Base-by-base conservation (phyloP, 331 rosid species). In the Arachis monticola region DNA sequence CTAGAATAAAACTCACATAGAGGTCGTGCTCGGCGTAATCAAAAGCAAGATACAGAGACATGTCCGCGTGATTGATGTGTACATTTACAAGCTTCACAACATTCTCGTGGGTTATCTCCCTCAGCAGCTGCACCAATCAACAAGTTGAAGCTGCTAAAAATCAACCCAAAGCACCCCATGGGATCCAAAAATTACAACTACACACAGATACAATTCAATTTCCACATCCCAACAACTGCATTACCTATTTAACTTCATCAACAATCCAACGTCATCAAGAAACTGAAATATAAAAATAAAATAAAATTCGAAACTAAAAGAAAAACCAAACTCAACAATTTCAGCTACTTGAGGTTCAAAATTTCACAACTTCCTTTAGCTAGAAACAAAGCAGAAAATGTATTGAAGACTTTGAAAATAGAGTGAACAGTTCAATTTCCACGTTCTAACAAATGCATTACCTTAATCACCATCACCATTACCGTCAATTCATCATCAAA, bases 21-120 rank as follows among this genome's bases (percentile, higher is more conserved):
- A 94, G 99, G 72, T 94, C 99, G 55, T 94, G 99, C 69, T 94
- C 97, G 0, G 99, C 97, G 45, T 92, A 94, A 84, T 94, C 99
- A 57, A 94, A 94, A n/a, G 99, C 99, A 41, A 94, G 90, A 75
- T 94, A 94, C 70, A 92, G 91, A 60, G 99, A 94, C 99, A 94
- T 94, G 79, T 94, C 99, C 2, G 91, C 62, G 41, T 92, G 99
- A 76, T 92, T 94, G 86, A 94, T 94, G 71, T 94, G 99, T 71
- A 94, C 99, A 74, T 94, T 94, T 76, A 88, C 97, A 64, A 94
- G 96, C 96, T 88, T 94, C 42, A 94, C 97, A 45, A 94, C 96
- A 86, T 94, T 94, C 79, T 92, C 97, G 55, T 94, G 99, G 12
- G 93, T 40, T 65, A 94, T 94, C 85, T 94, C 99, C 82, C 99